Evolutionary conservation across 1,284 basidiomycete species (phyloP).

Genomic region (Boletus mariae): DNA sequence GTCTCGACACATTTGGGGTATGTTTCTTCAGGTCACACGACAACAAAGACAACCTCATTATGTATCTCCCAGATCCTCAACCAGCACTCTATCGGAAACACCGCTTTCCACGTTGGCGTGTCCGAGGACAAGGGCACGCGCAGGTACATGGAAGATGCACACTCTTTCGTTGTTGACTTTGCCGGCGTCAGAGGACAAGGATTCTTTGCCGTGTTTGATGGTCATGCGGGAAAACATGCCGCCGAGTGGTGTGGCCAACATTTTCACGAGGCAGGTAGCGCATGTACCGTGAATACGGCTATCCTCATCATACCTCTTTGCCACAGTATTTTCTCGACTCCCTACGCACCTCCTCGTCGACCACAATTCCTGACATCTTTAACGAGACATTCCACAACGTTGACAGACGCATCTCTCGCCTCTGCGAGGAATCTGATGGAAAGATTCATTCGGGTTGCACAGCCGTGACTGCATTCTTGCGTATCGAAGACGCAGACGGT

Average conservation of each 20-base stretch:
- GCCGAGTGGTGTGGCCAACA: constrained; percentile 98
- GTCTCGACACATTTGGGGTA: constrained; percentile 73
- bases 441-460: constrained; percentile 97
- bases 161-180: constrained; percentile 94
- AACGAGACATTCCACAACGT: constrained; percentile 94
- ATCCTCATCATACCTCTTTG: constrained; percentile 5
- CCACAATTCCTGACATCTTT: constrained; percentile 81
- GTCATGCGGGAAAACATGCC: constrained; percentile 97
- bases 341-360: constrained; percentile 46
- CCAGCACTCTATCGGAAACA: constrained; percentile 53
- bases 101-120: constrained; percentile 80
- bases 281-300: neutral
- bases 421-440: constrained; percentile 80
- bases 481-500: constrained; percentile 81
- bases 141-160: constrained; percentile 96
- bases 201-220: constrained; percentile 98
- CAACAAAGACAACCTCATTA: constrained; percentile 3
- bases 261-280: constrained; percentile 76
- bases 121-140: constrained; percentile 90
- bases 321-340: constrained; percentile 53
- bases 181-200: constrained; percentile 89
- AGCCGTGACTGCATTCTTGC: constrained; percentile 94
- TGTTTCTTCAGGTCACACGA: constrained; percentile 26
- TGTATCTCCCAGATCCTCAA: constrained; percentile 47
- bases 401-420: constrained; percentile 75